A percentile compares a stretch with the other conserved stretches of the same genome.
Conservation (phyloP, 768 basidiomycete genomes). For the Suillus cothurnatus region DNA sequence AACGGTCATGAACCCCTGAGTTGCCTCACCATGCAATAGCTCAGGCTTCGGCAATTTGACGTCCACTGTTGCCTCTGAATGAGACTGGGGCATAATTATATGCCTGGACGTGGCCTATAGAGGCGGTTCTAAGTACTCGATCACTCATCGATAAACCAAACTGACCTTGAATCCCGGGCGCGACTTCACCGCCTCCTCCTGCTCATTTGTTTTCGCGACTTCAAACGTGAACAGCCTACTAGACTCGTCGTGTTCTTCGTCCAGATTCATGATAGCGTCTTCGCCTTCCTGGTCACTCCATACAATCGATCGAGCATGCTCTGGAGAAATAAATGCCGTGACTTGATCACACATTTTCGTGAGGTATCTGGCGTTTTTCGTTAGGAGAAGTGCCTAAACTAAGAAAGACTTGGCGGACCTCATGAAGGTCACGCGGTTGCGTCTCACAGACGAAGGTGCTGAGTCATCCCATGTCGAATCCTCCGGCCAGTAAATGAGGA, state of each 20-base stretch:
- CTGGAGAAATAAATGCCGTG: conserved; percentile 50
- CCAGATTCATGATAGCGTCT: conserved; percentile 23
- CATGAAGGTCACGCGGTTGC: conserved; percentile 65
- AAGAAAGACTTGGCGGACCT: conserved; percentile 36
- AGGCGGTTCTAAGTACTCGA: background rate
- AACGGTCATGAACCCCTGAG: conserved; percentile 42
- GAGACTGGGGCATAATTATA: conserved; percentile 16
- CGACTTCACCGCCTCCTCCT: conserved; percentile 50
- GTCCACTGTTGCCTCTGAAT: conserved; percentile 12
- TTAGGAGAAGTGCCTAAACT: background rate
- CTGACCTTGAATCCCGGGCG: conserved; percentile 50
- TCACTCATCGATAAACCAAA: background rate
- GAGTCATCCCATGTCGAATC: conserved; percentile 59
- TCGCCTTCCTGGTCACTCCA: conserved; percentile 41
- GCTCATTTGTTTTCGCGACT: conserved; percentile 56
- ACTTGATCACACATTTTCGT: conserved; percentile 61
- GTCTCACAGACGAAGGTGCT: conserved; percentile 43
- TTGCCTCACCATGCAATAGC: conserved; percentile 42
- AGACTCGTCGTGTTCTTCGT: conserved; percentile 41
- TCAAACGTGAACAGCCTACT: conserved; percentile 56
- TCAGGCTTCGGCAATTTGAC: conserved; percentile 21
- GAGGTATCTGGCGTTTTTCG: conserved; percentile 46
- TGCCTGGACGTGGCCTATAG: conserved; percentile 16
- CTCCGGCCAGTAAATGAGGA: conserved; percentile 67
- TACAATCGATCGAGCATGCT: conserved; percentile 46